These are phyloP conservation scores for Venturia nashicola DNA, from an alignment of 2,329 filamentous ascomycete genomes.

Conservation along the genomic window DNA sequence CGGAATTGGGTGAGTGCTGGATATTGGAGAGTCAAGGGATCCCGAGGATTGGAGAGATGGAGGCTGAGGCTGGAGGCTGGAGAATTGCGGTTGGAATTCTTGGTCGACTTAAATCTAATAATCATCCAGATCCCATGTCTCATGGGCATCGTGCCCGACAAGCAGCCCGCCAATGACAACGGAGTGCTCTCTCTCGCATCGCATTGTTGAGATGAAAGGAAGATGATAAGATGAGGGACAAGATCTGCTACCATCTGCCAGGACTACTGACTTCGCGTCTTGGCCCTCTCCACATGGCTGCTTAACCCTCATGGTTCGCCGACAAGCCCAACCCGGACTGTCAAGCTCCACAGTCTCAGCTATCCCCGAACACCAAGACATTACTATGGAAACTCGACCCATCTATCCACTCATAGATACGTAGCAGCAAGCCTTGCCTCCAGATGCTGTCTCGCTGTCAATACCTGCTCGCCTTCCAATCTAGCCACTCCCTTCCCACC, in stretches of 20 bases:
- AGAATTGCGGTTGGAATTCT: background rate
- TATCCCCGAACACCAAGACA: background rate
- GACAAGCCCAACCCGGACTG: background rate
- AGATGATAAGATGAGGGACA: too few species aligned
- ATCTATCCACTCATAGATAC: background rate
- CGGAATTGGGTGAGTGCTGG: background rate
- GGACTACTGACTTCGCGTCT: background rate
- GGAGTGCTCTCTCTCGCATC: background rate
- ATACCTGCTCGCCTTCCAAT: constrained; percentile 23
- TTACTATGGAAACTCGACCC: background rate
- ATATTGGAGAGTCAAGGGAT: background rate
- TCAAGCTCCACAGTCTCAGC: too few species aligned
- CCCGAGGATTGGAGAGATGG: too few species aligned
- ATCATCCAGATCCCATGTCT: background rate
- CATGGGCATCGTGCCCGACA: background rate
- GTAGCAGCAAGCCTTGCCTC: constrained; percentile 44
- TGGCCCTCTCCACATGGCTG: background rate
- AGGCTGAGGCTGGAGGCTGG: too few species aligned
- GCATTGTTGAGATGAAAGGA: too few species aligned
- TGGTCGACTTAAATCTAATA: background rate
- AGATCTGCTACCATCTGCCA: too few species aligned
- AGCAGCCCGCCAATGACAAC: background rate
- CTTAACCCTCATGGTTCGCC: background rate
- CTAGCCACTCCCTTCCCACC: constrained; percentile 19
- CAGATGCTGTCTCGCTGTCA: constrained; percentile 49